Conservation (phyloP, 129 eudicot species). For the Flaveria brownii region DNA sequence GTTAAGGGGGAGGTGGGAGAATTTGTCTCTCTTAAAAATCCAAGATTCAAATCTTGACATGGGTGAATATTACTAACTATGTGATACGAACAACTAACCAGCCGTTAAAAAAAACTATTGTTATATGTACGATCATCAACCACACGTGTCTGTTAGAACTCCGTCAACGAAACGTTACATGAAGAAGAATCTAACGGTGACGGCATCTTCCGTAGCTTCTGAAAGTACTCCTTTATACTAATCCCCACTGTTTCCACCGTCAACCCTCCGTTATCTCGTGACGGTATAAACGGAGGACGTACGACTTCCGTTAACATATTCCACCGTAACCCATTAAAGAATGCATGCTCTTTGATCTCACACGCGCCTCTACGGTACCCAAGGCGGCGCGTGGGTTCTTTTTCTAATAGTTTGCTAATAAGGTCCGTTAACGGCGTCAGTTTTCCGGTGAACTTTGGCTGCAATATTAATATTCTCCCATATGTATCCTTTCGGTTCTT, state of each 20-base stretch:
- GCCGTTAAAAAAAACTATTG: background rate
- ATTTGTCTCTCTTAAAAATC: no score
- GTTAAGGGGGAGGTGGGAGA: no score
- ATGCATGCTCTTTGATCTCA: conserved; percentile 73
- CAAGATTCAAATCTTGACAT: no score
- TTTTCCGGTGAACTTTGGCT: conserved; percentile 63
- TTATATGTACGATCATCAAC: background rate
- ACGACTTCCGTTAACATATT: conserved; percentile 63
- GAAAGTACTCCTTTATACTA: conserved; percentile 52
- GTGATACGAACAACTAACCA: no score
- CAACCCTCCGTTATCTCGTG: conserved; percentile 39
- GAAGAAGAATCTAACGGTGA: conserved; percentile 64
- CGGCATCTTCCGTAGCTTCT: conserved; percentile 52
- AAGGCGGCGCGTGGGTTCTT: conserved; percentile 75
- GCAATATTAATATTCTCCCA: conserved; percentile 46
- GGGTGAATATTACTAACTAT: no score
- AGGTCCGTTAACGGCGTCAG: conserved; percentile 59
- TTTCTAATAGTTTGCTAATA: conserved; percentile 53
- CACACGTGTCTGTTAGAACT: conserved; percentile 53
- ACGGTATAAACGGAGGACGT: conserved; percentile 87
- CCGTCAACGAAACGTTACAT: conserved; percentile 64
- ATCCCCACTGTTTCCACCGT: conserved; percentile 34
- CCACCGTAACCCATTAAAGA: conserved; percentile 70
- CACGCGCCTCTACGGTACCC: conserved; percentile 71
- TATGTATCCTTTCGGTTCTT: conserved; percentile 71